Percentiles rank a stretch among this genome's conserved stretches.
Conservation (phyloP, 2,329 filamentous ascomycete species). For the Apiospora koreana region DNA sequence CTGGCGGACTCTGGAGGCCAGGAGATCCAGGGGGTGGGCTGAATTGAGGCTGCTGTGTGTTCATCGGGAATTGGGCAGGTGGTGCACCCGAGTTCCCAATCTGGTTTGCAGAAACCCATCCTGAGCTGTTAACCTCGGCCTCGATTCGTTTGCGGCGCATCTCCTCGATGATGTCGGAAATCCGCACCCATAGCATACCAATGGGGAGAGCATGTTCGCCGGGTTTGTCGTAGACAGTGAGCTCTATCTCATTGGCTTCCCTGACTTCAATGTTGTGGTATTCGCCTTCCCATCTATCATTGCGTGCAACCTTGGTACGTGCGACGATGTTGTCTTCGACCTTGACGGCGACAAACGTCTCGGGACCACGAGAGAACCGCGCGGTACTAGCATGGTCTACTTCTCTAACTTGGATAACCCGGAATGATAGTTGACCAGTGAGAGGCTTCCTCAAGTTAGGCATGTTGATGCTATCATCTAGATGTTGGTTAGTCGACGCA, state of each 20-base stretch:
- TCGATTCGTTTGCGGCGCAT: constrained; percentile 97
- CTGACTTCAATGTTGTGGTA: constrained; percentile 91
- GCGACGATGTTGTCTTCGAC: constrained; percentile 93
- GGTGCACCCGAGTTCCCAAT: constrained; percentile 62
- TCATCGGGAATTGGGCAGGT: constrained; percentile 62
- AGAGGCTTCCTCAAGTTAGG: constrained; percentile 96
- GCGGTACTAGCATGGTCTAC: constrained; percentile 89
- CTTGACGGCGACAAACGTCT: constrained; percentile 95
- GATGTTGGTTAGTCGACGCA: constrained; percentile 34
- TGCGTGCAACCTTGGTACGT: constrained; percentile 81
- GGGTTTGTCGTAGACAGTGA: constrained; percentile 96
- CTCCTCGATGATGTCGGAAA: constrained; percentile 96
- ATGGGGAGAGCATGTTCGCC: constrained; percentile 90
- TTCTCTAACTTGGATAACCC: constrained; percentile 86
- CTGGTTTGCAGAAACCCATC: constrained; percentile 96
- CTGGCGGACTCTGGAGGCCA: constrained; percentile 31
- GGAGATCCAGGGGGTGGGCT: constrained; percentile 46
- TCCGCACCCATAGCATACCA: constrained; percentile 91
- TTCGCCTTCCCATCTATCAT: constrained; percentile 89
- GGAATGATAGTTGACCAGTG: constrained; percentile 84
- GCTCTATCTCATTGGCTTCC: constrained; percentile 97
- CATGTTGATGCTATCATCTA: constrained; percentile 91
- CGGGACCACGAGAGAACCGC: constrained; percentile 84
- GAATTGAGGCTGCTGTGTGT: constrained; percentile 47
- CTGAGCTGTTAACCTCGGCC: constrained; percentile 88